A percentile compares a stretch with the other conserved stretches of the same genome.
phyloP scores from a whole-genome alignment of 202 grass and related monocot genomes.

The Panicum virgatum region DNA sequence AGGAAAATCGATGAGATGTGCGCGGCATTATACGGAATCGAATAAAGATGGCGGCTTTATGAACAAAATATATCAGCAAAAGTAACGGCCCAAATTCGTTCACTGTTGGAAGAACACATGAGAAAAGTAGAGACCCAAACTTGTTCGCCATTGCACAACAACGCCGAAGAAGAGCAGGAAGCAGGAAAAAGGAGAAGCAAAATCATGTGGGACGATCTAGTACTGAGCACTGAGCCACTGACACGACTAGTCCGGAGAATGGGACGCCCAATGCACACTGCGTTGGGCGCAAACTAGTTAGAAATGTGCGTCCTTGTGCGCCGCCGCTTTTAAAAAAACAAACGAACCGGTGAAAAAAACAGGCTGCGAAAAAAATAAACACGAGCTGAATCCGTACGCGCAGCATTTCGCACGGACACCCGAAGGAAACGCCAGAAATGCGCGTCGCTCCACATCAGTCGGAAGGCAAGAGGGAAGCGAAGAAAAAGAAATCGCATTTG shows the following conservation, averaged over 20 bases:
- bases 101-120: conserved; percentile 31
- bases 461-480: not conserved
- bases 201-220: conserved; percentile 21
- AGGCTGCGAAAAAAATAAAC: not conserved
- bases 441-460: not conserved
- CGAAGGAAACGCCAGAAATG: conserved; percentile 24
- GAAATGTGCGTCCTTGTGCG: conserved; percentile 24
- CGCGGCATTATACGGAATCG: conserved; percentile 40
- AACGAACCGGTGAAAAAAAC: not conserved
- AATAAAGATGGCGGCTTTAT: conserved; percentile 48
- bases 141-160: conserved; percentile 20
- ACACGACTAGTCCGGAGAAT: conserved; percentile 4
- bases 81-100: conserved; percentile 40
- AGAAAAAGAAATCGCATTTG: conserved; percentile 30
- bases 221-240: not conserved
- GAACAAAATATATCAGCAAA: conserved; percentile 42
- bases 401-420: not conserved
- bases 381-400: not conserved
- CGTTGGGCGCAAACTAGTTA: not conserved
- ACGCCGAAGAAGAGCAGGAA: not conserved
- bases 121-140: conserved; percentile 11
- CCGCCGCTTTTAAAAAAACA: not conserved
- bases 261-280: not conserved
- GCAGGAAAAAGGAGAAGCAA: not conserved
- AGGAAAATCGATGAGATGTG: conserved; percentile 37